Evolutionary conservation across 2,329 filamentous ascomycete genomes (phyloP).

Genomic region (Chalara sp.): DNA sequence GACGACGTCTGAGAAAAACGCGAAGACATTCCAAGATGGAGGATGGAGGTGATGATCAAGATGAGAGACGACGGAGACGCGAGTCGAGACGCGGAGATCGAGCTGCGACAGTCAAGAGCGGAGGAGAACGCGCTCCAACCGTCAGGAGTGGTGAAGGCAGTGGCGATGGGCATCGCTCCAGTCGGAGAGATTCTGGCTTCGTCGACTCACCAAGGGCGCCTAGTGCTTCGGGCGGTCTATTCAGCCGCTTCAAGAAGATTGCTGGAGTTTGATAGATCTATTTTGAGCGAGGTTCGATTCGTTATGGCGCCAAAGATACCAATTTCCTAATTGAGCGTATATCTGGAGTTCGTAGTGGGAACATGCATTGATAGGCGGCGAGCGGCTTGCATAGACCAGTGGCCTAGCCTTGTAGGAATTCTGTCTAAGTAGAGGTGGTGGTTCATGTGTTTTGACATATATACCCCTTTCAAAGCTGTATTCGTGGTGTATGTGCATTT

Average conservation of each 20-base stretch:
- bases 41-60: slow-evolving; percentile 13
- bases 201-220: slow-evolving; percentile 48
- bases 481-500: no score
- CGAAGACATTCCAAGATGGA: slow-evolving; percentile 21
- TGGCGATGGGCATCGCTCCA: slow-evolving; percentile 20
- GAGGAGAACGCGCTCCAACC: no score
- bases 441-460: not conserved
- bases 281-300: not conserved
- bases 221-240: slow-evolving; percentile 61
- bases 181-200: slow-evolving; percentile 20
- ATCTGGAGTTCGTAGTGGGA: not conserved
- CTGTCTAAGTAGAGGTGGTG: not conserved
- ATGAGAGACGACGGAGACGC: slow-evolving; percentile 22
- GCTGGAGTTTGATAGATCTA: slow-evolving; percentile 13
- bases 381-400: no score
- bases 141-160: slow-evolving; percentile 26
- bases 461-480: no score
- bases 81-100: slow-evolving; percentile 21
- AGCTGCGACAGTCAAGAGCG: slow-evolving; percentile 4
- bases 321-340: not conserved
- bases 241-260: slow-evolving; percentile 25
- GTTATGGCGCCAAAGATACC: slow-evolving; percentile 4
- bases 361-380: not conserved
- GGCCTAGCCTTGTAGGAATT: no score
- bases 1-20: slow-evolving; percentile 19